A percentile compares a stretch with the other conserved stretches of the same genome.
These are phyloP conservation scores for Fomitopsis pinicola DNA, from an alignment of 1,284 basidiomycete species.

Conservation along the genomic window DNA sequence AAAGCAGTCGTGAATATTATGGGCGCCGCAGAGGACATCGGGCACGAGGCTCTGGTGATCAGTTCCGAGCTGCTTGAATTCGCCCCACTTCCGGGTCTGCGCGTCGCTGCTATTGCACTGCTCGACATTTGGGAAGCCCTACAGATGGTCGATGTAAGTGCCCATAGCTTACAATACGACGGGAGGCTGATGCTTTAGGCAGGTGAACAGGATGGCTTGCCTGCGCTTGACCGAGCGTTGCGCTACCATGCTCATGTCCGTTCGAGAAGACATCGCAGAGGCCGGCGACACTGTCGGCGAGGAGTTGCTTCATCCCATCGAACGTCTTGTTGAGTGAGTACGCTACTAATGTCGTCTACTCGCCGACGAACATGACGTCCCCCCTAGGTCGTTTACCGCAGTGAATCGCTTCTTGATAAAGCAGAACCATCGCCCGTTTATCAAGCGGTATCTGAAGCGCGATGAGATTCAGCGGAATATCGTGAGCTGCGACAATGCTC, in stretches of 20 bases:
- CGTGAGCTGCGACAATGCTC: slow-evolving; percentile 46
- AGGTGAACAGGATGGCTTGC: slow-evolving; percentile 55
- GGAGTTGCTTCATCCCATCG: slow-evolving; percentile 36
- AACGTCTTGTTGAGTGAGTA: slow-evolving; percentile 48
- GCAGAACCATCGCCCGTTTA: slow-evolving; percentile 63
- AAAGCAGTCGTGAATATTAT: slow-evolving; percentile 41
- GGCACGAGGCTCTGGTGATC: slow-evolving; percentile 43
- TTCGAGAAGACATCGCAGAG: slow-evolving; percentile 40
- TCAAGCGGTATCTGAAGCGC: slow-evolving; percentile 75
- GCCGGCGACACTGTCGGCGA: slow-evolving; percentile 34
- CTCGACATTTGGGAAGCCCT: slow-evolving; percentile 59
- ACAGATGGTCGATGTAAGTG: slow-evolving; percentile 50
- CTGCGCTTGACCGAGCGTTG: slow-evolving; percentile 49
- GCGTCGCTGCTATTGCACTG: slow-evolving; percentile 41
- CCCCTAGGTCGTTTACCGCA: slow-evolving; percentile 21
- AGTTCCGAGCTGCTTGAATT: slow-evolving; percentile 36
- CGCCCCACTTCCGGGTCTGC: slow-evolving; percentile 52
- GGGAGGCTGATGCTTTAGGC: background rate
- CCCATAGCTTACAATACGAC: background rate
- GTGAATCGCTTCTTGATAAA: slow-evolving; percentile 53
- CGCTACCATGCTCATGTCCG: slow-evolving; percentile 43
- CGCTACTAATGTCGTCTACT: too few relatives aligned
- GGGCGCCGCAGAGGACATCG: slow-evolving; percentile 36
- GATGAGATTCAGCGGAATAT: slow-evolving; percentile 65
- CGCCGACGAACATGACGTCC: background rate